phyloP scores from a whole-genome alignment of 78 protist species.

The Speleostelium caveatum region DNA sequence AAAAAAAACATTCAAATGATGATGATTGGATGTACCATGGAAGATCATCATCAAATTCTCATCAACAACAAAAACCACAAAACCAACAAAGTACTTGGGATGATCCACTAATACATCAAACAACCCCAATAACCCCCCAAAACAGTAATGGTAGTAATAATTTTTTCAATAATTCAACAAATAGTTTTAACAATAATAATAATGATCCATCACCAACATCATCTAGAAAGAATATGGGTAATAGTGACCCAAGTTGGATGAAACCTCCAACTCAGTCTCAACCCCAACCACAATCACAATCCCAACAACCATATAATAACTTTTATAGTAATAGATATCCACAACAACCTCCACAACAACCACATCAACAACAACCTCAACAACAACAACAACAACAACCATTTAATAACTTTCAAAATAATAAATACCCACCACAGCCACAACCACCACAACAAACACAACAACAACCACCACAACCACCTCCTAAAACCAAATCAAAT shows the following conservation, averaged over 20 bases:
- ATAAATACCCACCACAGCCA: slow-evolving; percentile 4
- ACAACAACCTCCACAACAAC: not conserved
- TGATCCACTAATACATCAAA: slow-evolving; percentile 12
- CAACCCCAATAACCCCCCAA: not conserved
- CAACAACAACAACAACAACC: slow-evolving; percentile 12
- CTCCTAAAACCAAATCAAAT: not conserved
- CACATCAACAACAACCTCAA: not conserved
- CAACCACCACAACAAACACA: slow-evolving; percentile 8
- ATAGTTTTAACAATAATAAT: not conserved
- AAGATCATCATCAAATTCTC: not conserved
- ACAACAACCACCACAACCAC: not conserved
- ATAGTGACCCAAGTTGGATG: no score
- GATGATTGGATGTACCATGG: slow-evolving; percentile 75
- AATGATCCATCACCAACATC: not conserved
- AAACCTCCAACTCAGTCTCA: no score
- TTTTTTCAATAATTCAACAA: not conserved
- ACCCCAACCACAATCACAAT: no score
- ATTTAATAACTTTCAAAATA: no score
- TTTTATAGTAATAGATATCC: not conserved
- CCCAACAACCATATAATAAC: no score
- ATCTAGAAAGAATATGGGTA: no score
- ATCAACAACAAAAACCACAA: not conserved
- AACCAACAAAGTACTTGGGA: slow-evolving; percentile 2
- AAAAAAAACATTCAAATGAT: not conserved
- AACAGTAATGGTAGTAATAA: not conserved